Base-by-base conservation (phyloP, 2,329 filamentous ascomycete genomes). In the Phyllosticta citrichinensis region DNA sequence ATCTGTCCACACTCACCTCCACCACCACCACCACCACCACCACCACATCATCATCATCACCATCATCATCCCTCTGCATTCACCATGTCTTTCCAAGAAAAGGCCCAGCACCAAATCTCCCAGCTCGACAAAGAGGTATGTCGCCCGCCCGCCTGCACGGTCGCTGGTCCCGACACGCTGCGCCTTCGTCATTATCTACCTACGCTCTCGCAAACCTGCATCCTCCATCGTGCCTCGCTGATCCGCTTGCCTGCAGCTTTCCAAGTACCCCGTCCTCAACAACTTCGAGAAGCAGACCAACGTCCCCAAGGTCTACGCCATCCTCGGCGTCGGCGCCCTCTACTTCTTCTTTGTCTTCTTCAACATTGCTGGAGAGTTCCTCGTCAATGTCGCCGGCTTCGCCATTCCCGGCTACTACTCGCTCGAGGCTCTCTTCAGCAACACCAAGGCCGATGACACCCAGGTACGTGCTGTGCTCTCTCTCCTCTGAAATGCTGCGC, bases 271-370 rank as follows among this genome's bases (percentile, higher is more conserved):
- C 69, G 77, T 82, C 70, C 83, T 94, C 74, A 88, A 86, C 83
- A 91, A 93, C 79, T 83, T 94, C 70, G 90, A 95, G 84, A 89
- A 87, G 82, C 86, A 89, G 76, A 88, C 87, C 66, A 86, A 83
- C 62, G 83, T 94, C 57, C 90, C 90, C 73, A 95, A 95, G 82
- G 87, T 89, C 70, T 94, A 95, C 75, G 87, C 85, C 66, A 82
- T 89, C 71, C 86, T 93, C 68, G 90, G 89, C 69, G 72, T 90
- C 62, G 87, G 77, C 63, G 86, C 86, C 57, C 83, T 92, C 66
- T 95, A 95, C 82, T 91, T 94, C 79, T 91, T 93, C 80, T 84
- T 94, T 68, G 89, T 94, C 77, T 86, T 94, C 79, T 91, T 95
- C 82, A 95, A 95, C 83, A 88, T 94, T 66, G 90, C 87, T 65